A percentile compares a stretch with the other conserved stretches of the same genome.
Conservation (phyloP, 2,329 filamentous ascomycete species). For the Fusarium anguioides region DNA sequence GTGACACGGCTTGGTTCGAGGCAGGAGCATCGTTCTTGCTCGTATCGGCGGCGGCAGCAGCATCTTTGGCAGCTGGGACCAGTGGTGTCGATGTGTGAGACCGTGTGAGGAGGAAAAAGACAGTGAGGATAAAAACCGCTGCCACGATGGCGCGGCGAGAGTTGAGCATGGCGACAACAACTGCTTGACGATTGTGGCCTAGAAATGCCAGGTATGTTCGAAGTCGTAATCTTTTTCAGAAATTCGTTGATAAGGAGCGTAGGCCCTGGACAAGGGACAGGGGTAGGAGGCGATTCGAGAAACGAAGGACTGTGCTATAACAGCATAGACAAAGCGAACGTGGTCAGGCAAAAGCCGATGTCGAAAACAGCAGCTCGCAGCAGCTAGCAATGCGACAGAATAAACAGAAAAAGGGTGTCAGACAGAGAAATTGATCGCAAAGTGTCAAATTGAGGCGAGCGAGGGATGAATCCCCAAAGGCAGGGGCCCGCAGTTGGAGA, state of each 20-base stretch:
- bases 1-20: slow-evolving; percentile 33
- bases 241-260: slow-evolving; percentile 36
- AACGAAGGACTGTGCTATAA: slow-evolving; percentile 33
- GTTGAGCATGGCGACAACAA: slow-evolving; percentile 75
- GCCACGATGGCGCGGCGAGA: slow-evolving; percentile 80
- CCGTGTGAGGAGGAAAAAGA: slow-evolving; percentile 76
- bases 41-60: slow-evolving; percentile 29
- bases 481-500: slow-evolving; percentile 43
- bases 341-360: slow-evolving; percentile 24
- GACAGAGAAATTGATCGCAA: slow-evolving; percentile 27
- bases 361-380: slow-evolving; percentile 20
- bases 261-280: slow-evolving; percentile 32
- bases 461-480: slow-evolving; percentile 38
- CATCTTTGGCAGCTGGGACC: slow-evolving; percentile 32
- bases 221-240: slow-evolving; percentile 29
- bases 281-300: slow-evolving; percentile 27
- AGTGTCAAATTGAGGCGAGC: slow-evolving; percentile 22
- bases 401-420: slow-evolving; percentile 23
- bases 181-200: slow-evolving; percentile 26
- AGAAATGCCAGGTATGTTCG: slow-evolving; percentile 13
- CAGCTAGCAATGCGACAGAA: slow-evolving; percentile 29
- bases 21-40: slow-evolving; percentile 37
- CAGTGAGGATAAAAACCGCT: slow-evolving; percentile 74
- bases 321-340: slow-evolving; percentile 39
- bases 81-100: slow-evolving; percentile 58